A percentile compares a stretch with the other conserved stretches of the same genome.
phyloP scores from a whole-genome alignment of 78 protist species.

The Dictyostelium capitatum region DNA sequence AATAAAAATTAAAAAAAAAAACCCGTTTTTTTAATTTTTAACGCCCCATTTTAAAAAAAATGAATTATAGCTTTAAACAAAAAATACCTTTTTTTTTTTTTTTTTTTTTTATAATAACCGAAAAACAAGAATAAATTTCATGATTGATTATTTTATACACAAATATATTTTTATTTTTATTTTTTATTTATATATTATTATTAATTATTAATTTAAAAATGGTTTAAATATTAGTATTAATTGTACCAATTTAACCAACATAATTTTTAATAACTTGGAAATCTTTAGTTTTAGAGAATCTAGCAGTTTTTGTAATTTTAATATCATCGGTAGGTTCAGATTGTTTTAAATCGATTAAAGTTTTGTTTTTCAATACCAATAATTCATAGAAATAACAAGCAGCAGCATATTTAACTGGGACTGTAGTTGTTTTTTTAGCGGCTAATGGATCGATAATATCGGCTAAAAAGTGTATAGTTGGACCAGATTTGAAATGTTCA shows the following conservation, averaged over 20 bases:
- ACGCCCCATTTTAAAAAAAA: too few relatives aligned
- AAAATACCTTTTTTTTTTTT: too few relatives aligned
- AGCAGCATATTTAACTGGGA: not conserved
- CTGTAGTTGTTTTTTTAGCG: not conserved
- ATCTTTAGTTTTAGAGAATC: constrained; percentile 13
- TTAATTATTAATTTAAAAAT: too few relatives aligned
- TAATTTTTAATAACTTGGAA: not conserved
- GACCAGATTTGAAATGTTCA: not conserved
- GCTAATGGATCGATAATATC: constrained; percentile 9
- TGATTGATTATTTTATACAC: too few relatives aligned
- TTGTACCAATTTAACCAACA: not conserved
- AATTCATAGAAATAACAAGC: constrained; percentile 76
- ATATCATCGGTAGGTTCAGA: constrained; percentile 63
- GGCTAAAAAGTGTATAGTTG: not conserved
- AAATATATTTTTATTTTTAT: too few relatives aligned
- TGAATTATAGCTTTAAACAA: too few relatives aligned
- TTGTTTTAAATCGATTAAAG: constrained; percentile 46
- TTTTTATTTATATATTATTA: too few relatives aligned
- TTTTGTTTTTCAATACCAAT: constrained; percentile 61
- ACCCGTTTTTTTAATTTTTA: too few relatives aligned
- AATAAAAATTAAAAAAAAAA: too few relatives aligned
- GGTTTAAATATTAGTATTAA: too few relatives aligned
- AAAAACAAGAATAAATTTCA: too few relatives aligned
- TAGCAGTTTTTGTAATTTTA: constrained; percentile 39
- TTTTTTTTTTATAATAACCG: too few relatives aligned